These are phyloP conservation scores for Blastocystis sp. DNA, from an alignment of 352 stramenopile genomes.

Conservation along the genomic window DNA sequence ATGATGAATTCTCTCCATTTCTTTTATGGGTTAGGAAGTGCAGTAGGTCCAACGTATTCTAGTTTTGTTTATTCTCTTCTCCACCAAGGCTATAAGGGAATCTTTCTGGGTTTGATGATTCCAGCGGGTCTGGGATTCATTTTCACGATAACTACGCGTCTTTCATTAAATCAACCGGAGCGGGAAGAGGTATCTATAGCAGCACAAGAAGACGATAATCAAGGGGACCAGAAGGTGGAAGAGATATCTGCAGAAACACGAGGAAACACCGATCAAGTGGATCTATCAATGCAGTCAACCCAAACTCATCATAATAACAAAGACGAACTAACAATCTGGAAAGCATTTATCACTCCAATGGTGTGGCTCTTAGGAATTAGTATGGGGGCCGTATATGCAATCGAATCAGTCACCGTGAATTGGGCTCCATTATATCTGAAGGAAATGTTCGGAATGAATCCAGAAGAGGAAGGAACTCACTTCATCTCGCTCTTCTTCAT, in stretches of 20 bases:
- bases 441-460: slow-evolving; percentile 28
- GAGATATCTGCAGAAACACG: no score
- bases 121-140: background rate
- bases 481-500: slow-evolving; percentile 52
- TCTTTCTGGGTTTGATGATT: slow-evolving; percentile 48
- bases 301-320: background rate
- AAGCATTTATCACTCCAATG: slow-evolving; percentile 45
- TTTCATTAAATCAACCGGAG: slow-evolving; percentile 19
- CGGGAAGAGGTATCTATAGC: background rate
- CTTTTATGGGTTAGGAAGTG: slow-evolving; percentile 50
- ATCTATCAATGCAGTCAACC: background rate
- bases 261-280: background rate
- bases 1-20: slow-evolving; percentile 62
- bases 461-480: background rate
- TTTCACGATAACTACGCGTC: background rate
- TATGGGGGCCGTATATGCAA: slow-evolving; percentile 52
- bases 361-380: slow-evolving; percentile 54
- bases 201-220: background rate
- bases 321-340: background rate
- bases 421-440: slow-evolving; percentile 54
- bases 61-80: background rate
- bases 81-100: slow-evolving; percentile 11
- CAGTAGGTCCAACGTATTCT: slow-evolving; percentile 17
- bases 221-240: background rate
- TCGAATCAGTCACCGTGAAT: slow-evolving; percentile 49